Evolutionary conservation across 2,329 filamentous ascomycete species (phyloP).

Genomic region (Helminthosporium solani): DNA sequence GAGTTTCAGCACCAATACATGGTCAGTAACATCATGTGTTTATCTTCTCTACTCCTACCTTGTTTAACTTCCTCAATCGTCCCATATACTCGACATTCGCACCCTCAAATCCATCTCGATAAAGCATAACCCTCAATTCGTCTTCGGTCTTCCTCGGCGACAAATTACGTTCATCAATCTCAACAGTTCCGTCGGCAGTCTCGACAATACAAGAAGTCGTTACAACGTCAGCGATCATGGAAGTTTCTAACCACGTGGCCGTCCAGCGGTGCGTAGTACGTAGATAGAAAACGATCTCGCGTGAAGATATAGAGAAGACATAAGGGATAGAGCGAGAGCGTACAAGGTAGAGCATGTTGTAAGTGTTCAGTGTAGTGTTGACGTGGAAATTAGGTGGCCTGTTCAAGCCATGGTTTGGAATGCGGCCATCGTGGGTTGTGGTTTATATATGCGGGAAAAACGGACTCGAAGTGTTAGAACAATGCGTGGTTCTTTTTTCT

Average conservation of each 20-base stretch:
- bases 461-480: too few species aligned
- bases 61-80: not conserved
- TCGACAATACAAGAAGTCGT: not conserved
- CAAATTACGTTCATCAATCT: not conserved
- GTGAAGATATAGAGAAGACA: not conserved
- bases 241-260: not conserved
- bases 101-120: not conserved
- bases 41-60: too few species aligned
- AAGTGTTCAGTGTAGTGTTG: not conserved
- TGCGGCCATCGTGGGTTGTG: too few species aligned
- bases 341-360: not conserved
- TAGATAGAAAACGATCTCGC: not conserved
- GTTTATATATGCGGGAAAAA: too few species aligned
- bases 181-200: not conserved
- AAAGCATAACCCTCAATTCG: not conserved
- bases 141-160: not conserved
- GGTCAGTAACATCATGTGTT: too few species aligned
- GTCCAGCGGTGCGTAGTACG: not conserved
- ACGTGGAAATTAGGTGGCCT: not conserved
- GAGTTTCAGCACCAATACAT: too few species aligned
- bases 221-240: not conserved
- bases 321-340: not conserved
- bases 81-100: not conserved
- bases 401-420: too few species aligned
- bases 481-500: too few species aligned